These are phyloP conservation scores for Coprinellus aureogranulatus DNA, from an alignment of 768 basidiomycete species.

Conservation along the genomic window DNA sequence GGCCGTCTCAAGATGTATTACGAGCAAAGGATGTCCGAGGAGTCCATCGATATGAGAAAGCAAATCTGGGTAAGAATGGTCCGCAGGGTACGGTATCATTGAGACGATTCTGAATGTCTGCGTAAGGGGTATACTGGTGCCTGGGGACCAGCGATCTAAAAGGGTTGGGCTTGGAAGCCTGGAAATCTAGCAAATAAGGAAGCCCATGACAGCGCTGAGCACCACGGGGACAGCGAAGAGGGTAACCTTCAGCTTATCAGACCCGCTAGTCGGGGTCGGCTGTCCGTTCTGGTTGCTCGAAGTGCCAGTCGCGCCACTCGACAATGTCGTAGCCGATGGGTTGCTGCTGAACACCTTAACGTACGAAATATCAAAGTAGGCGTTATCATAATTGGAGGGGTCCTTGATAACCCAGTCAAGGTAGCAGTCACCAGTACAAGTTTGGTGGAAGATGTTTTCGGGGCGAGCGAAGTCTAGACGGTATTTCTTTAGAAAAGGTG, in stretches of 20 bases:
- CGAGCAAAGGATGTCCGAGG: too few species aligned
- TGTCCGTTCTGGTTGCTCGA: neutral
- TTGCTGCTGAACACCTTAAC: slow-evolving; percentile 11
- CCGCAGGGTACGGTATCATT: too few species aligned
- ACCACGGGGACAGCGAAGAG: neutral
- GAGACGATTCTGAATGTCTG: too few species aligned
- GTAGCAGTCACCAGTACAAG: slow-evolving; percentile 15
- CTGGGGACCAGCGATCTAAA: too few species aligned
- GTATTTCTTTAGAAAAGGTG: neutral
- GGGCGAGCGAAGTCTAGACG: slow-evolving; percentile 13
- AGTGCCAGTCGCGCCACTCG: neutral
- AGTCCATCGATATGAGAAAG: too few species aligned
- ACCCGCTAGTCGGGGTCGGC: neutral
- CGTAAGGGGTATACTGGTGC: too few species aligned
- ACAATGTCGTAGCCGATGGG: neutral
- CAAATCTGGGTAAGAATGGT: too few species aligned
- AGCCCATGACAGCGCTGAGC: neutral
- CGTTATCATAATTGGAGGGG: slow-evolving; percentile 10
- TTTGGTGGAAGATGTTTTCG: slow-evolving; percentile 13
- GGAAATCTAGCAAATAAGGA: too few species aligned
- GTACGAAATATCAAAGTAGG: slow-evolving; percentile 16
- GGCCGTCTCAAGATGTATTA: too few species aligned
- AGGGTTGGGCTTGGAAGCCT: too few species aligned
- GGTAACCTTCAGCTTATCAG: neutral
- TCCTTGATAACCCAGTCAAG: slow-evolving; percentile 14